Evolutionary conservation across 768 basidiomycete genomes (phyloP).

Genomic region (Tylopilus intermedius): DNA sequence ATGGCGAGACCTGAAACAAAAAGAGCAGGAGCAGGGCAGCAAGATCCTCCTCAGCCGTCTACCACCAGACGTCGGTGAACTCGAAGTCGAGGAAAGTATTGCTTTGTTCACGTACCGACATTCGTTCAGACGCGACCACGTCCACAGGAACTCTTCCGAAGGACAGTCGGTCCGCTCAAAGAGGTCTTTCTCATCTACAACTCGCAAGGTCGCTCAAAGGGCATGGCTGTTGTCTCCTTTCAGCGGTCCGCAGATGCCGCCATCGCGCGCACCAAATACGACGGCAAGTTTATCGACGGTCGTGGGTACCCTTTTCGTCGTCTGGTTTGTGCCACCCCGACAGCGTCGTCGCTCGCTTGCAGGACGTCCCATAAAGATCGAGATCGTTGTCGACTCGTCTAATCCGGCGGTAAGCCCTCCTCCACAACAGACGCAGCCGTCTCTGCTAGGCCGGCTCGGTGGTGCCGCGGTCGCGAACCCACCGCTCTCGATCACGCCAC

Average conservation of each 20-base stretch:
- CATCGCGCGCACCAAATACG: constrained; percentile 60
- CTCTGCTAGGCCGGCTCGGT: constrained; percentile 37
- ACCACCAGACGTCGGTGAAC: constrained; percentile 63
- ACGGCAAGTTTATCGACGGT: constrained; percentile 73
- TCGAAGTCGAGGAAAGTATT: constrained; percentile 58
- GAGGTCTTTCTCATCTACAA: constrained; percentile 73
- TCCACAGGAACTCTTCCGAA: constrained; percentile 66
- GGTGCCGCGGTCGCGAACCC: constrained; percentile 5
- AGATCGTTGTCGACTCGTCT: constrained; percentile 52
- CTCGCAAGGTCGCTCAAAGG: constrained; percentile 68
- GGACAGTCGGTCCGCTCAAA: constrained; percentile 69
- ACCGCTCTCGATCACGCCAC: constrained; percentile 2
- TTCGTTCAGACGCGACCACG: constrained; percentile 7
- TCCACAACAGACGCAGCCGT: constrained; percentile 30
- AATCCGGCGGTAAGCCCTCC: constrained; percentile 15
- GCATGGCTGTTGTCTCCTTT: constrained; percentile 74
- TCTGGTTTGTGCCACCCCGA: background rate
- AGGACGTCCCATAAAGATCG: constrained; percentile 66
- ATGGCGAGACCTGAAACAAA: constrained; percentile 47
- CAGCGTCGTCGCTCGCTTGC: background rate
- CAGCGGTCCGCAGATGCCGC: constrained; percentile 58
- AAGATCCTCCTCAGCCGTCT: constrained; percentile 64
- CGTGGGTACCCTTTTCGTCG: constrained; percentile 30
- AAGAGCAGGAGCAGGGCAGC: constrained; percentile 47
- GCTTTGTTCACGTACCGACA: background rate